phyloP scores from a whole-genome alignment of 345 rosid species.

The Heritiera fomes region DNA sequence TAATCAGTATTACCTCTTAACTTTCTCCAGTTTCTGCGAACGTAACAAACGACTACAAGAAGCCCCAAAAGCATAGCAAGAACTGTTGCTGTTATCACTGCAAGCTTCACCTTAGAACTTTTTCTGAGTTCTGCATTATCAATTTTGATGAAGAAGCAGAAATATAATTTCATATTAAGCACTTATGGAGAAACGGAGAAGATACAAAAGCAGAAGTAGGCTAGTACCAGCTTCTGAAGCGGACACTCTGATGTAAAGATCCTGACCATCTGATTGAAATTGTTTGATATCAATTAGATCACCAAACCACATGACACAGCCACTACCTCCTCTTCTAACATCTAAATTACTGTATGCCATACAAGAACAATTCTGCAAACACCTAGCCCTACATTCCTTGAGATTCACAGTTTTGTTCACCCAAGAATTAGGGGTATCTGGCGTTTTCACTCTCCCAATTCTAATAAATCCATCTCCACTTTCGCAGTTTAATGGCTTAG shows the following conservation, averaged over 20 bases:
- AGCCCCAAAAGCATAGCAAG: background rate
- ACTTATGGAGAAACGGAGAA: background rate
- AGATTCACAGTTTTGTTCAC: slow-evolving; percentile 24
- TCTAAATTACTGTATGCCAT: slow-evolving; percentile 19
- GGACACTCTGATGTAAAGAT: slow-evolving; percentile 17
- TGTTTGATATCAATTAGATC: slow-evolving; percentile 11
- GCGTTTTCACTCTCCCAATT: background rate
- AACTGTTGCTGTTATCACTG: background rate
- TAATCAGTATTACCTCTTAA: background rate
- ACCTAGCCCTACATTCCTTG: slow-evolving; percentile 11
- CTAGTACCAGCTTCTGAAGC: background rate
- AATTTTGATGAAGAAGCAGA: background rate
- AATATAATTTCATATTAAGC: background rate
- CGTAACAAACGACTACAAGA: background rate
- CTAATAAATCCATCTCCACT: slow-evolving; percentile 34
- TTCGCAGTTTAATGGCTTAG: slow-evolving; percentile 28
- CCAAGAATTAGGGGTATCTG: too few relatives aligned
- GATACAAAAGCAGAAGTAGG: background rate
- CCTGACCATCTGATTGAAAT: background rate
- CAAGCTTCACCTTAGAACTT: background rate
- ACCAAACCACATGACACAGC: slow-evolving; percentile 24
- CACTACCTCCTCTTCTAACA: slow-evolving; percentile 10
- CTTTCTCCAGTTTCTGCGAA: background rate
- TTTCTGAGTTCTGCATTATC: background rate
- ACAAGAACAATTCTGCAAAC: slow-evolving; percentile 27